Base-by-base conservation (phyloP, 2,329 filamentous ascomycete species). In the Penicillium brevicompactum region DNA sequence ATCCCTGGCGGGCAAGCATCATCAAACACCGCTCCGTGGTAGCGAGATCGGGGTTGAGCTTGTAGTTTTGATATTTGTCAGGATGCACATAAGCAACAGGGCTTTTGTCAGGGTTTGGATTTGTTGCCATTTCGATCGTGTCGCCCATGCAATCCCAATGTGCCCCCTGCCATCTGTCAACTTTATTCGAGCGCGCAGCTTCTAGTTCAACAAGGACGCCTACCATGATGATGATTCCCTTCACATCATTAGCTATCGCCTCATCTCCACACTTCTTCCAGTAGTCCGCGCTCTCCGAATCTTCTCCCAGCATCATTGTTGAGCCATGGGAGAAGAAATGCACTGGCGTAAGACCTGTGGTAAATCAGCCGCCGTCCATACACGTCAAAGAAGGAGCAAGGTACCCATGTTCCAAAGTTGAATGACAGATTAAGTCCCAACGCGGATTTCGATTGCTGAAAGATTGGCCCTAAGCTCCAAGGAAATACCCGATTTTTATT, bases 241-340 rank as follows among this genome's bases (percentile, higher is more conserved):
- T 84, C 69, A 88, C 78, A 13, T 79, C 79, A 56, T 84, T 73
- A 5, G 78, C 79, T 5, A 87, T 78, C 2, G 86, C 86, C 57
- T 83, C 82, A 59, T 88, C 84, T 46, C 87, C 86, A 62, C 81
- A 83, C 58, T 81, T 77, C 67, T 87, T 86, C 87, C 86, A 88
- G 72, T 87, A 88, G 18, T 79, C 77, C 10, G 85, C 85, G 1
- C 84, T 86, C 2, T 75, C 69, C 13, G 81, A 84, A 62, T 87
- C 81, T 65, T 88, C 86, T 34, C 85, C 86, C 13, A 88, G 74
- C 86, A 88, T 89, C 85, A 87, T 88, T 38, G 86, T 88, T 13
- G 85, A 87, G 66, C 87, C 86, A 80, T 89, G 86, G 2, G 85
- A 87, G 71, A 88, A 88, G 73, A 87, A 84, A 67, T 87, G 82